phyloP scores from a whole-genome alignment of 176 grass and related monocot species.

The Aegilops bicornis region DNA sequence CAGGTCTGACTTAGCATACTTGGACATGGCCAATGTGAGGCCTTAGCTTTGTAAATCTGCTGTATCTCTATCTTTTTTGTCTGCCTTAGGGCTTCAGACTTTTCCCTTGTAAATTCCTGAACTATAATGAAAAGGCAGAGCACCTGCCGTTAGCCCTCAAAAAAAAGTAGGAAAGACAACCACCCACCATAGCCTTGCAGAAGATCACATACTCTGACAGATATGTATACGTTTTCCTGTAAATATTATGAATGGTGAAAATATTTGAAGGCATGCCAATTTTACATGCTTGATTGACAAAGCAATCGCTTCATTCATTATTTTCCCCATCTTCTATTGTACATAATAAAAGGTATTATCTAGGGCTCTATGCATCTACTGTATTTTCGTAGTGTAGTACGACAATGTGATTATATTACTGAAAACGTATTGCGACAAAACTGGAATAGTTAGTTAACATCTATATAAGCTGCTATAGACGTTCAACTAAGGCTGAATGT shows the following conservation, averaged over 20 bases:
- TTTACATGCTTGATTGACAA: slow-evolving; percentile 5
- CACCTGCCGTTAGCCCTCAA: too few species aligned
- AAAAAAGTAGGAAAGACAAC: too few species aligned
- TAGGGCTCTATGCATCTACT: neutral
- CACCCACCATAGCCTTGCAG: neutral
- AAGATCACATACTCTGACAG: neutral
- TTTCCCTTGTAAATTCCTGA: too few species aligned
- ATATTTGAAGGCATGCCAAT: neutral
- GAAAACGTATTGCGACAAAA: neutral
- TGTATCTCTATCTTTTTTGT: too few species aligned
- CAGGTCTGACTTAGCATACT: too few species aligned
- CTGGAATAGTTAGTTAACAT: slow-evolving; percentile 28
- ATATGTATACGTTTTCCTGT: neutral
- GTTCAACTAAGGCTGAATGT: neutral
- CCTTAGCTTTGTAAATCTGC: too few species aligned
- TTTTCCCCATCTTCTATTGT: slow-evolving; percentile 17
- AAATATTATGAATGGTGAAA: neutral
- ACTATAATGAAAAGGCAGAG: too few species aligned
- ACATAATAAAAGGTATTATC: slow-evolving; percentile 21
- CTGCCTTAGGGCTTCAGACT: too few species aligned
- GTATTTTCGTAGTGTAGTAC: neutral
- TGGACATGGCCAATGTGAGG: too few species aligned
- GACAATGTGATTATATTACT: neutral
- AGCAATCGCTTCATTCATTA: neutral
- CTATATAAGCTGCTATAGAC: neutral